These are phyloP conservation scores for Adansonia madagascariensis DNA, from an alignment of 441 rosid genomes.

Conservation along the genomic window DNA sequence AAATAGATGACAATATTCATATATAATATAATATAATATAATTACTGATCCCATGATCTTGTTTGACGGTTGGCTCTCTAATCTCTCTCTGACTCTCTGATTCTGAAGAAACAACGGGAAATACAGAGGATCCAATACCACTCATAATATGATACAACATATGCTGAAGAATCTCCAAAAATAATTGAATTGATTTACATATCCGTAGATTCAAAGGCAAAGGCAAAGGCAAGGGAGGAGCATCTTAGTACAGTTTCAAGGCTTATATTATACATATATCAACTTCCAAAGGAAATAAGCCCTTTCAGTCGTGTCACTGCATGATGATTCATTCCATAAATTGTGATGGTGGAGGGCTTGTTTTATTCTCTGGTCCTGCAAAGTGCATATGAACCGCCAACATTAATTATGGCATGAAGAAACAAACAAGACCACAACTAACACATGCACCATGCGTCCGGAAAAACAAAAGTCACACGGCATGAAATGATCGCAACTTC, in stretches of 20 bases:
- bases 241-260: constrained; percentile 15
- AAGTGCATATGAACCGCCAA: neutral
- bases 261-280: too few relatives aligned
- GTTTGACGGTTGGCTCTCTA: too few relatives aligned
- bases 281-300: constrained; percentile 15
- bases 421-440: neutral
- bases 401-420: neutral
- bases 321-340: constrained; percentile 67
- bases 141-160: constrained; percentile 22
- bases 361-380: constrained; percentile 68
- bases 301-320: constrained; percentile 18
- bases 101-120: neutral
- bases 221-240: neutral
- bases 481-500: neutral
- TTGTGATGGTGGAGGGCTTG: constrained; percentile 75
- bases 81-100: too few relatives aligned
- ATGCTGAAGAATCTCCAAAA: constrained; percentile 32
- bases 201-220: neutral
- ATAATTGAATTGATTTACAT: constrained; percentile 36
- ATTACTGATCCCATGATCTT: too few relatives aligned
- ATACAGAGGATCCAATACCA: neutral
- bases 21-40: too few relatives aligned
- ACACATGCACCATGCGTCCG: neutral
- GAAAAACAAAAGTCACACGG: too few relatives aligned
- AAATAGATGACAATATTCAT: too few relatives aligned